Evolutionary conservation across 148 eudicot species (phyloP).

Genomic region (Dysphania ambrosioides): DNA sequence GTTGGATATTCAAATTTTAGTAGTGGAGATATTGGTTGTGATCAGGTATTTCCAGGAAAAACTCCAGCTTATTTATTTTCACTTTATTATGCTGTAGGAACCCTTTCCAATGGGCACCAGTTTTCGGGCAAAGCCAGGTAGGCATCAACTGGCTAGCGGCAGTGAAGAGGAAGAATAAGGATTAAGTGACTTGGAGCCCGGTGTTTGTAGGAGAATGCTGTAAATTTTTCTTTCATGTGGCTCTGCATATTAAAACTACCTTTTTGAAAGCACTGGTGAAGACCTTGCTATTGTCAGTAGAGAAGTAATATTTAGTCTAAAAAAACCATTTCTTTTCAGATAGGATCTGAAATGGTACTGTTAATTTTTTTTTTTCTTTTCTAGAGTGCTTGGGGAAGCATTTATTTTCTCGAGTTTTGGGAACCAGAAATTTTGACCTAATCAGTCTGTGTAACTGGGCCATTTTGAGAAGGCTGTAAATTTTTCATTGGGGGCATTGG

Average conservation of each 20-base stretch:
- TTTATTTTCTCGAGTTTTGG: slow-evolving; percentile 22
- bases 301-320: slow-evolving; percentile 16
- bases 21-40: neutral
- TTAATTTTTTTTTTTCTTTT: slow-evolving; percentile 12
- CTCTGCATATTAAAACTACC: slow-evolving; percentile 18
- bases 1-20: no score
- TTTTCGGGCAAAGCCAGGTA: slow-evolving; percentile 43
- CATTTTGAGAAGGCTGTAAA: slow-evolving; percentile 38
- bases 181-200: neutral
- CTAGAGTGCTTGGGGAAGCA: slow-evolving; percentile 21
- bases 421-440: slow-evolving; percentile 32
- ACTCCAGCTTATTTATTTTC: neutral
- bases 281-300: slow-evolving; percentile 24
- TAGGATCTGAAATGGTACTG: slow-evolving; percentile 25
- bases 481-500: slow-evolving; percentile 28
- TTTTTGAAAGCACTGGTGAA: slow-evolving; percentile 19
- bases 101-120: slow-evolving; percentile 57
- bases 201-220: slow-evolving; percentile 16
- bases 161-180: slow-evolving; percentile 34
- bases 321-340: slow-evolving; percentile 22
- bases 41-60: no score
- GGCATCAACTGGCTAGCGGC: slow-evolving; percentile 27
- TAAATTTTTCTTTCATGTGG: slow-evolving; percentile 17
- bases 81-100: slow-evolving; percentile 45
- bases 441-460: slow-evolving; percentile 26